Base-by-base conservation (phyloP, 2,329 filamentous ascomycete species). In the Penicillium italicum region DNA sequence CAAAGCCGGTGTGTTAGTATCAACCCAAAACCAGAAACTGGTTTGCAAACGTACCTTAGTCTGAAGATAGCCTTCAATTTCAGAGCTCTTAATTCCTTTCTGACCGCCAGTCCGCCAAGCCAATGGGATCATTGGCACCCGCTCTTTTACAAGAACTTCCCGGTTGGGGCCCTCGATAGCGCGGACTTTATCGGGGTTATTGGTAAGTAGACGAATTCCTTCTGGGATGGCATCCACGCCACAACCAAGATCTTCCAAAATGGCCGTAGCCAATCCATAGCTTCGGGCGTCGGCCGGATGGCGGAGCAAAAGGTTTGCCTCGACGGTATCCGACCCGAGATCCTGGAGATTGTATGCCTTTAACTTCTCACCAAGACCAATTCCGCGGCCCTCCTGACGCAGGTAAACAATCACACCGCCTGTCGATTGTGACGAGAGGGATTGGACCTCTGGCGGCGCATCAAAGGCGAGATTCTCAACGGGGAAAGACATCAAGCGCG, bases 321-420 rank as follows among this genome's bases (percentile, higher is more conserved):
- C 91, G 34, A 97, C 95, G 0, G 94, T 99, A 74, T 99, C 94
- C n/a, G 89, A 92, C 0, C 94, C 94, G 26, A 99, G 79, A 75
- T 99, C 94, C 72, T 99, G 94, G 41, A 99, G 79, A 69, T 99
- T 99, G 75, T 99, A 99, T 5, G 94, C 94, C 76, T 99, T 97
- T 37, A 99, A 81, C 75, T 99, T 99, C 77, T 96, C 92, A 2
- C 90, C 88, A 0, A 99, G 81, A 0, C 94, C 94, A 62, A 99
- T 99, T 2, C 94, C 94, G 24, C 94, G 89, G 0, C 94, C 94
- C 76, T 99, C 94, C 74, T 99, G 94, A 22, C 94, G 87, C 22
- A 99, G 80, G 70, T 99, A 99, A 65, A 99, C 87, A 62, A 99
- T 96, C 51, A 96, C 91, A 33, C 94, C 94, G 16, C 92, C 92